Evolutionary conservation across 768 basidiomycete genomes (phyloP).

Genomic region (Leccinum sublutescens): DNA sequence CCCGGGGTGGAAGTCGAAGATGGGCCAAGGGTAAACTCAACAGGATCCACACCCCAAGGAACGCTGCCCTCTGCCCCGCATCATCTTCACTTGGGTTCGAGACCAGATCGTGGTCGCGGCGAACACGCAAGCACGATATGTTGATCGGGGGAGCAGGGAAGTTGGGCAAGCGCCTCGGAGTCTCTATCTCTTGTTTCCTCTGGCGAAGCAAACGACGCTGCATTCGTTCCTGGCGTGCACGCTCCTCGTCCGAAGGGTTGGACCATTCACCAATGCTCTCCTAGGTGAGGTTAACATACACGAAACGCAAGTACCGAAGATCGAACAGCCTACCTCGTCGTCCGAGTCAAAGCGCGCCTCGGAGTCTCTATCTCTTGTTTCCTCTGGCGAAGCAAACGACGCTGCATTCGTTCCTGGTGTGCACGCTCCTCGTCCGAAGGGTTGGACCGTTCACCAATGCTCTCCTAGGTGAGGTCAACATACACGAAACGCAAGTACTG

Average conservation of each 20-base stretch:
- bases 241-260: slow-evolving; percentile 88
- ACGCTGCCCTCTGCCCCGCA: slow-evolving; percentile 37
- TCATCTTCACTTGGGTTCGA: slow-evolving; percentile 87
- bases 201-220: slow-evolving; percentile 59
- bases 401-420: slow-evolving; percentile 61
- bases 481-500: slow-evolving; percentile 1
- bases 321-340: slow-evolving; percentile 54
- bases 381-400: slow-evolving; percentile 52
- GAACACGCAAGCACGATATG: slow-evolving; percentile 39
- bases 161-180: slow-evolving; percentile 70
- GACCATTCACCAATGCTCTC: slow-evolving; percentile 89
- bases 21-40: slow-evolving; percentile 46
- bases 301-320: background rate
- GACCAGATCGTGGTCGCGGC: slow-evolving; percentile 67
- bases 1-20: slow-evolving; percentile 43
- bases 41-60: slow-evolving; percentile 40
- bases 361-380: slow-evolving; percentile 57
- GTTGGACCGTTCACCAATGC: slow-evolving; percentile 87
- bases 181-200: slow-evolving; percentile 49
- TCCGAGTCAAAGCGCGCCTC: slow-evolving; percentile 61
- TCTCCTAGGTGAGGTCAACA: slow-evolving; percentile 42
- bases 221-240: slow-evolving; percentile 64
- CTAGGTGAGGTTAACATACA: slow-evolving; percentile 16
- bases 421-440: slow-evolving; percentile 88
- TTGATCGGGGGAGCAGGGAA: slow-evolving; percentile 76